A percentile compares a stretch with the other conserved stretches of the same genome.
phyloP scores from a whole-genome alignment of 768 basidiomycete species.

The Pisolithus microcarpus region DNA sequence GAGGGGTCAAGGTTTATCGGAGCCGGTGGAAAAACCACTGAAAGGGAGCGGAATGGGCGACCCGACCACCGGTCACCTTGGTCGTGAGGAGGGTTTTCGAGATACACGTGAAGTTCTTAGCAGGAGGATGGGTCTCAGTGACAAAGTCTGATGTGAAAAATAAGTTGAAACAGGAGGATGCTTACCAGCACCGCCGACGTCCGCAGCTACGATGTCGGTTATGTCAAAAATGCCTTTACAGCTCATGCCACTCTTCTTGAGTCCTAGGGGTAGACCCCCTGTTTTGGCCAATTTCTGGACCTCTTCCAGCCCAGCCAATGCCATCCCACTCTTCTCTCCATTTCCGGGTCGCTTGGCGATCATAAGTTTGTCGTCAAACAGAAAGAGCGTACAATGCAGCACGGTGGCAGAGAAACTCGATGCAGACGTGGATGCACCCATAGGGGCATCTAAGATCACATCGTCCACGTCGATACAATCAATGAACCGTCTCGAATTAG shows the following conservation, averaged over 20 bases:
- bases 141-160: background rate
- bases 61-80: slow-evolving; percentile 84
- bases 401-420: slow-evolving; percentile 37
- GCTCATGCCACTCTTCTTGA: slow-evolving; percentile 74
- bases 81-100: slow-evolving; percentile 77
- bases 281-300: slow-evolving; percentile 65
- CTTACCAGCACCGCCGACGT: slow-evolving; percentile 79
- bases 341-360: slow-evolving; percentile 80
- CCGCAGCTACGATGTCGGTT: slow-evolving; percentile 75
- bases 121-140: slow-evolving; percentile 4
- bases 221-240: slow-evolving; percentile 84
- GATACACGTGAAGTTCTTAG: slow-evolving; percentile 79
- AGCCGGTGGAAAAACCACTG: slow-evolving; percentile 70
- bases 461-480: slow-evolving; percentile 95
- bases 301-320: slow-evolving; percentile 70
- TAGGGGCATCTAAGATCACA: slow-evolving; percentile 41
- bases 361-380: slow-evolving; percentile 92
- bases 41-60: slow-evolving; percentile 73
- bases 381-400: slow-evolving; percentile 81
- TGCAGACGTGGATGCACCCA: slow-evolving; percentile 36
- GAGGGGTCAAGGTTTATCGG: slow-evolving; percentile 60
- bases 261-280: slow-evolving; percentile 52
- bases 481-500: slow-evolving; percentile 78
- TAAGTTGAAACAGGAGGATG: slow-evolving; percentile 1
- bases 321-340: slow-evolving; percentile 67